Base-by-base conservation (phyloP, 345 rosid genomes). In the Mangifera indica region DNA sequence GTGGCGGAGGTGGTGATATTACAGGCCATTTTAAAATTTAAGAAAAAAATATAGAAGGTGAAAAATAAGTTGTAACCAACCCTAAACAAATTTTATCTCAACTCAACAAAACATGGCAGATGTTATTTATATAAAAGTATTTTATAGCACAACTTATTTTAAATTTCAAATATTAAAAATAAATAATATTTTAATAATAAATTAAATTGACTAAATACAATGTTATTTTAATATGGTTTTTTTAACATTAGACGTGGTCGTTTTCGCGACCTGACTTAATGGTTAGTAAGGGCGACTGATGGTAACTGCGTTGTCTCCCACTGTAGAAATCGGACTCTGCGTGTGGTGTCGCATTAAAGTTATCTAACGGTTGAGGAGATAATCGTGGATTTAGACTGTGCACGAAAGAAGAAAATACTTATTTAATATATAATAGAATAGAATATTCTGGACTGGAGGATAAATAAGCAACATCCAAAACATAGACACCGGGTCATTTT, bases 361-460 rank as follows among this genome's bases (percentile, higher is more conserved):
- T 45, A 70, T 59, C 73, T 9, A 40, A 70, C 73, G 57, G 73
- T 46, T 48, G 49, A 10, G 0, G 70, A 15, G 55, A 26, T 64
- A 54, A 14, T 68, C 62, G 12, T n/a, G 49, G 73, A 45, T 9
- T 26, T 74, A 58, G 78, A 40, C 78, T 69, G 73, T 74, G 69
- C 60, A 40, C 62, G 66, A 60, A 60, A 58, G 60, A 37, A 44
- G 26, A 15, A 0, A 10, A 59, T 48, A 63, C n/a, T n/a, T 21
- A 20, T 21, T 13, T 45, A 1, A 22, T 1, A 0, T 46, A 46
- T 24, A 53, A n/a, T 54, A 21, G 49, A 24, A 14, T 1, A 20
- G 49, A 67, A 29, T 67, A 48, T 60, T 2, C 45, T 37, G 18
- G 60, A 49, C 3, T 29, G 32, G 32, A 29, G 3, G 32, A 1